Evolutionary conservation across 2,329 filamentous ascomycete genomes (phyloP), one percentile per base, ranked within the genome.

Genomic region (Dactylonectria macrodidyma): DNA sequence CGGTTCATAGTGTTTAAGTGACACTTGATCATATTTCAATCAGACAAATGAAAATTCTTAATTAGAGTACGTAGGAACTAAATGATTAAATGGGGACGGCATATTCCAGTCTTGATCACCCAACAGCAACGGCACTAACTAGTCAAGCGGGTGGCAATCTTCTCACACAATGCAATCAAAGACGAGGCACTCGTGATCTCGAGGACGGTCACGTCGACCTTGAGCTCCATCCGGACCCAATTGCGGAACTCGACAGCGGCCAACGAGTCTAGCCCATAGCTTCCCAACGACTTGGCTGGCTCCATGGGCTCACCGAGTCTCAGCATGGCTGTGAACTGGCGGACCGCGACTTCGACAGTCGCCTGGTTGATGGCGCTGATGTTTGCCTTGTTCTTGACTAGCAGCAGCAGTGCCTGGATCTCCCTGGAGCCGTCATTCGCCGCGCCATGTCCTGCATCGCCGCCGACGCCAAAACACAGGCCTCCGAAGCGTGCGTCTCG

Each of bases 191-290:
- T 78, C 2, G 70, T 73, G 26, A 80, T 78, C 8, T 80, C 77
- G 3, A 79, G 51, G 0, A 75, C 78, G 0, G 70, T 75, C 2
- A 78, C 46, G 36, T 77, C 69, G 0, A 71, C 77, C 3, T 71
- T 70, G 1, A 79, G 59, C 66, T 76, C 66, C 7, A 60, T 63
- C 1, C 72, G 66, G 2, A 75, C 59, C 70, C 71, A 78, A 34
- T 77, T 77, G 3, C 77, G 70, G 14, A 80, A 47, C 65, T 79
- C 78, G 1, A 80, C 77, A 0, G 77, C 78, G 0, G 73, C 69
- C 33, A 80, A 51, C 0, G 75, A 80, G 36, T 80, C 78, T 1
- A 79, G 56, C 0, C 78, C 78, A 24, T 79, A 80, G 0, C 69
- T 66, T 1, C 71, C 65, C 5, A 78, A 64, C 2, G 76, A 71